Percentiles rank a stretch among this genome's conserved stretches.
Conservation (phyloP, 495 filamentous ascomycete genomes). For the Acidomyces sp. region DNA sequence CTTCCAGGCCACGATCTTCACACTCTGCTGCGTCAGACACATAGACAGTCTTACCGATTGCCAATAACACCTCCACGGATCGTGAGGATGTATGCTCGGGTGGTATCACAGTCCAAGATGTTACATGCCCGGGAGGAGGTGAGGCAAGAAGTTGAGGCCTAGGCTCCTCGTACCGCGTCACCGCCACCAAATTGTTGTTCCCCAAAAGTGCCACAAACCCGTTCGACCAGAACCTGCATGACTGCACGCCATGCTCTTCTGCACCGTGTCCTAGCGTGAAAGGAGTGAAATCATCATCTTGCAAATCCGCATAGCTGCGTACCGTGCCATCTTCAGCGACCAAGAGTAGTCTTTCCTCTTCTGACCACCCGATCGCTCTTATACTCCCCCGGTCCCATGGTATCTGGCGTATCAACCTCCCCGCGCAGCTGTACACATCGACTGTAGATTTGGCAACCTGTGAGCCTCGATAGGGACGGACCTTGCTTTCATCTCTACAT, state of each 20-base stretch:
- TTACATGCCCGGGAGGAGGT: constrained; percentile 63
- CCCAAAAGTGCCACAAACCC: constrained; percentile 87
- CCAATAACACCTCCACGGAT: constrained; percentile 84
- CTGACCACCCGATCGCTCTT: constrained; percentile 87
- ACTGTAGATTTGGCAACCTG: constrained; percentile 69
- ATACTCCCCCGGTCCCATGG: constrained; percentile 89
- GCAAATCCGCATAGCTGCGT: constrained; percentile 78
- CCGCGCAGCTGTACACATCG: constrained; percentile 86
- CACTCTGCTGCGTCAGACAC: constrained; percentile 77
- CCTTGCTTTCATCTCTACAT: constrained; percentile 73
- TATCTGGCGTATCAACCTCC: constrained; percentile 63
- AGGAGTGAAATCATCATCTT: constrained; percentile 89
- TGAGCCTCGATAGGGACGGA: constrained; percentile 60
- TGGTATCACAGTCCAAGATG: constrained; percentile 81
- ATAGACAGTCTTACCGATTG: constrained; percentile 72
- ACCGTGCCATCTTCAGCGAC: constrained; percentile 84
- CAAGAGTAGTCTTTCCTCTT: constrained; percentile 84
- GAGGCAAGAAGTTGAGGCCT: constrained; percentile 69
- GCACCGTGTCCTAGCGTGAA: constrained; percentile 84
- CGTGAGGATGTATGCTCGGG: constrained; percentile 85
- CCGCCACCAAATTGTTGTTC: constrained; percentile 77
- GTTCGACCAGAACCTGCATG: constrained; percentile 78
- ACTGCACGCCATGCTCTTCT: constrained; percentile 73
- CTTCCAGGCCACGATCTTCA: constrained; percentile 78
- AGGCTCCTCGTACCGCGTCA: constrained; percentile 82